Conservation (phyloP, 2,329 filamentous ascomycete genomes). For the Epichloe bromicola region DNA sequence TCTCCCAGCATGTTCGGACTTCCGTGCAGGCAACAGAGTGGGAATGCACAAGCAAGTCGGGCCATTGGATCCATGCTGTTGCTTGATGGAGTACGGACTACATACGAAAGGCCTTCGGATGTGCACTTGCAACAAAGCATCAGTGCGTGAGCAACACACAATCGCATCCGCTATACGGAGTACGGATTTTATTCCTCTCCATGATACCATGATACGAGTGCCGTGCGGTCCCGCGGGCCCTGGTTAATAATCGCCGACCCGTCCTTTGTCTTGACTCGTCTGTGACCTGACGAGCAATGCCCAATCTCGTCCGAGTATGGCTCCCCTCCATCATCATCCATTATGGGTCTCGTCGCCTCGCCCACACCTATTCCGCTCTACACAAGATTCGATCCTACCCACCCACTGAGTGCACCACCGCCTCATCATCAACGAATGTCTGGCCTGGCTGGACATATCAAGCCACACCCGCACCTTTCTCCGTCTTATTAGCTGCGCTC, state of each 20-base stretch:
- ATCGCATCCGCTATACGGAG: background rate
- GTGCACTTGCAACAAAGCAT: background rate
- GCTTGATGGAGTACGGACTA: background rate
- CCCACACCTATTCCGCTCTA: conserved; percentile 5
- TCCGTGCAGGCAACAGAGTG: background rate
- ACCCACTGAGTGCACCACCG: background rate
- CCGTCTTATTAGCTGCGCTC: background rate
- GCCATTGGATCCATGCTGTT: background rate
- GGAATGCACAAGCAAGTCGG: background rate
- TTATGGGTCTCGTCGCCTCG: conserved; percentile 1
- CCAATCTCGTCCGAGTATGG: conserved; percentile 6
- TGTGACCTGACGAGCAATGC: conserved; percentile 3
- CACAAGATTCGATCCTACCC: conserved; percentile 8
- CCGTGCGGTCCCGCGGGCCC: background rate
- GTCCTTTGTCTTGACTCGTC: conserved; percentile 3
- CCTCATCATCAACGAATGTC: conserved; percentile 1
- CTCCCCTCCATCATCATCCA: background rate
- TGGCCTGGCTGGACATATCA: conserved; percentile 1
- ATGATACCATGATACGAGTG: no score
- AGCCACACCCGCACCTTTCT: conserved; percentile 3
- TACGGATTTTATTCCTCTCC: background rate
- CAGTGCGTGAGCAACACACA: background rate
- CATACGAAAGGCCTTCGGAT: background rate
- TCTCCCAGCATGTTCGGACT: background rate
- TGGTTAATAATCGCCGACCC: conserved; percentile 3